Evolutionary conservation across 306 rosid species (phyloP).

Genomic region (Dryas octopetala): DNA sequence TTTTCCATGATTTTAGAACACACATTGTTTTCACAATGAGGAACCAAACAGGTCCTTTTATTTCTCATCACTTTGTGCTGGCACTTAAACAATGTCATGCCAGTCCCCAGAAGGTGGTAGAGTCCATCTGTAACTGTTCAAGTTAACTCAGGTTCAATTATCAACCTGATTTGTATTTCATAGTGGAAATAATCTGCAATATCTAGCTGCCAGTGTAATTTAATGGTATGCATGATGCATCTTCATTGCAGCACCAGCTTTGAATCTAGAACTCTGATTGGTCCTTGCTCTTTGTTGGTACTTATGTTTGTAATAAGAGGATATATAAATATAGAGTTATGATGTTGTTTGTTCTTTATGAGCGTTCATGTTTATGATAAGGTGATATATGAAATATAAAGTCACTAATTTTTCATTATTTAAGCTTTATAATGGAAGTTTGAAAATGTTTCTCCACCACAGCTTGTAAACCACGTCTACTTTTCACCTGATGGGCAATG

Average conservation of each 20-base stretch:
- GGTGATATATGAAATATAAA: not conserved
- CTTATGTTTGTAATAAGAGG: not conserved
- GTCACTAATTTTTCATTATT: constrained; percentile 12
- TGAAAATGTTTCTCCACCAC: constrained; percentile 30
- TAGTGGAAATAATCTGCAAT: not conserved
- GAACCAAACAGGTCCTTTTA: not conserved
- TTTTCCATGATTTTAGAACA: not conserved
- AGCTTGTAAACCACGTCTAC: constrained; percentile 89
- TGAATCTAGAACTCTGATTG: not conserved
- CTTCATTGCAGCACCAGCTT: not conserved
- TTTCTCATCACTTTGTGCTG: not conserved
- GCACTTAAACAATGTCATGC: not conserved
- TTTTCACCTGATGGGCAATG: constrained; percentile 99
- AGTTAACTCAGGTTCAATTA: not conserved
- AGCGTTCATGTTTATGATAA: not conserved
- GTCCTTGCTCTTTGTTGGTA: not conserved
- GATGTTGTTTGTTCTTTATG: constrained; percentile 22
- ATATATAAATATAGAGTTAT: not conserved
- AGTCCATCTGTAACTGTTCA: not conserved
- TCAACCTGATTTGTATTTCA: not conserved
- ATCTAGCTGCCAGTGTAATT: not conserved
- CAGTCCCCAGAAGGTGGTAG: not conserved
- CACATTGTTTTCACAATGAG: not conserved
- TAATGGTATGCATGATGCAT: not conserved
- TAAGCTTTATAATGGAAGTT: constrained; percentile 14